A percentile compares a stretch with the other conserved stretches of the same genome.
These are phyloP conservation scores for Penicillium frequentans DNA, from an alignment of 2,329 filamentous ascomycete genomes.

Conservation along the genomic window DNA sequence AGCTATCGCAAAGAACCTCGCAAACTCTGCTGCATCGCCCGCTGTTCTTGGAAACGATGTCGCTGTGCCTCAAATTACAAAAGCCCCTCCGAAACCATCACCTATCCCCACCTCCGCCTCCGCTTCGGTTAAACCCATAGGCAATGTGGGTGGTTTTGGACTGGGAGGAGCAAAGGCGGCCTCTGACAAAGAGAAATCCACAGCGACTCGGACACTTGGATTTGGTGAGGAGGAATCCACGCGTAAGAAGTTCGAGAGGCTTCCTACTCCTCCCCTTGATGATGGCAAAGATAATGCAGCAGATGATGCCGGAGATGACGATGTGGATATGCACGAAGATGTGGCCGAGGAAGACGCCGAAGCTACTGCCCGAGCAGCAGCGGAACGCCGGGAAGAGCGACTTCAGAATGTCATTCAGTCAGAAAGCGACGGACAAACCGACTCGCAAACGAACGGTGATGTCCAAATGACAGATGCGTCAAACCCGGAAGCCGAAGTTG, in stretches of 20 bases:
- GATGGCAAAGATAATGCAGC: constrained; percentile 57
- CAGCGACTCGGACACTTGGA: constrained; percentile 72
- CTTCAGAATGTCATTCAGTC: constrained; percentile 38
- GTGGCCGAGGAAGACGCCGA: constrained; percentile 85
- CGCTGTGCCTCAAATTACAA: constrained; percentile 49
- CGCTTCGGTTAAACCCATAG: constrained; percentile 64
- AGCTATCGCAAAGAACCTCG: constrained; percentile 76
- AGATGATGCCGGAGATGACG: constrained; percentile 54
- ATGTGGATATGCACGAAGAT: constrained; percentile 73
- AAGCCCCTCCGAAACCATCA: constrained; percentile 43
- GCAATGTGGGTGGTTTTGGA: constrained; percentile 81
- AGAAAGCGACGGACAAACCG: constrained; percentile 23
- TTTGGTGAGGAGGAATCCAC: constrained; percentile 87
- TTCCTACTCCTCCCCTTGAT: constrained; percentile 73
- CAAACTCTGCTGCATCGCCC: constrained; percentile 56
- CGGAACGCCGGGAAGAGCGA: constrained; percentile 76
- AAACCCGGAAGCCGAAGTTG: constrained; percentile 31
- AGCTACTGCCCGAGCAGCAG: constrained; percentile 79
- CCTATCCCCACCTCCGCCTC: constrained; percentile 33
- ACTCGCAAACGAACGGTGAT: constrained; percentile 52
- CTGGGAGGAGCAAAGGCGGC: constrained; percentile 67
- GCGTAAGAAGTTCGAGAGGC: constrained; percentile 84
- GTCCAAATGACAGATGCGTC: constrained; percentile 44
- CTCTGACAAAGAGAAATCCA: constrained; percentile 64
- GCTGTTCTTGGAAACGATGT: constrained; percentile 59